Percentiles rank a stretch among this genome's conserved stretches.
phyloP scores from a whole-genome alignment of 2,329 filamentous ascomycete species.

The Fonsecaea monophora region DNA sequence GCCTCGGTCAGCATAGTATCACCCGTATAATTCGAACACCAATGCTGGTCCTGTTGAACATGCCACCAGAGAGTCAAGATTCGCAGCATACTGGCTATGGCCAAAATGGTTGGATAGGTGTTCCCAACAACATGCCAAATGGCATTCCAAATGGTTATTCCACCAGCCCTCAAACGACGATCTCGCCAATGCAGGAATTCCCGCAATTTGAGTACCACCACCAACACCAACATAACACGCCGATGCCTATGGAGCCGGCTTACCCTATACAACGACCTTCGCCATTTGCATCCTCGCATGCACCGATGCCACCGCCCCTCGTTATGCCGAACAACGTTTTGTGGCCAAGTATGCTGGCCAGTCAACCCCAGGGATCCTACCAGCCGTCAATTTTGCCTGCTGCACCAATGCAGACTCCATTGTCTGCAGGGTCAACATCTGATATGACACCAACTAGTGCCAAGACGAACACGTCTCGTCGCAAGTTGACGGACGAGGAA shows the following conservation, averaged over 20 bases:
- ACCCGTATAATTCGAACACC: constrained; percentile 25
- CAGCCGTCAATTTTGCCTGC: constrained; percentile 65
- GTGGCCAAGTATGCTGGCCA: constrained; percentile 82
- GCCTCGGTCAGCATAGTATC: constrained; percentile 13
- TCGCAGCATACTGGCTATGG: constrained; percentile 53
- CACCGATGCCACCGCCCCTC: constrained; percentile 62
- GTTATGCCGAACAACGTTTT: constrained; percentile 66
- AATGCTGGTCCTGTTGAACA: constrained; percentile 44
- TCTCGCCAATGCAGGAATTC: constrained; percentile 74
- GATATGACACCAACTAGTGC: constrained; percentile 41
- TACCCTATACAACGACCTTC: constrained; percentile 64
- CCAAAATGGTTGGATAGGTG: constrained; percentile 54
- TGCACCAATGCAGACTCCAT: constrained; percentile 58
- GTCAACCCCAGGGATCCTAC: constrained; percentile 52
- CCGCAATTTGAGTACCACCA: constrained; percentile 66
- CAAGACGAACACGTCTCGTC: constrained; percentile 66
- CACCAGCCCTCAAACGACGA: constrained; percentile 51
- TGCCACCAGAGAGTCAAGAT: constrained; percentile 55
- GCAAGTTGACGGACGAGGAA: constrained; percentile 89
- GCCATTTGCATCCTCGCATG: constrained; percentile 58
- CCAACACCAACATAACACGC: constrained; percentile 59
- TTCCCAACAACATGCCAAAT: constrained; percentile 47
- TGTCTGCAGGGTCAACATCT: constrained; percentile 55
- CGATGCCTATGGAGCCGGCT: constrained; percentile 63
- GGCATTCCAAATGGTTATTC: constrained; percentile 53